A percentile compares a stretch with the other conserved stretches of the same genome.
Conservation (phyloP, 179 eudicot genomes). For the Beta corolliflora region DNA sequence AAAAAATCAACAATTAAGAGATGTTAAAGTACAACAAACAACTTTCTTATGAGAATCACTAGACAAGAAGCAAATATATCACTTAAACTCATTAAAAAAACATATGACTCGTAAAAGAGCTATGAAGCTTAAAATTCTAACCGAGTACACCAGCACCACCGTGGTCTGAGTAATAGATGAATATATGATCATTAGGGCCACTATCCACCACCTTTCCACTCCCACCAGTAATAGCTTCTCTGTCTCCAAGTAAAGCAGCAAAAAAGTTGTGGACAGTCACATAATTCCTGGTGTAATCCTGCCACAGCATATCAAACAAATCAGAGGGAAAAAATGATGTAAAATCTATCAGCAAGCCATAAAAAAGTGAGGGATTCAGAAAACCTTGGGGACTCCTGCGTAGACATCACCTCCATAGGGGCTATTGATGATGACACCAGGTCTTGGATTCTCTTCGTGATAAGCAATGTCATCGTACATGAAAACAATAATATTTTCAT, state of each 20-base stretch:
- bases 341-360: background rate
- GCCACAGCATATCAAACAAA: slow-evolving; percentile 17
- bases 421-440: slow-evolving; percentile 74
- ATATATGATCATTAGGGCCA: slow-evolving; percentile 85
- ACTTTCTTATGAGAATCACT: background rate
- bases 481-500: slow-evolving; percentile 86
- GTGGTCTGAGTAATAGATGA: slow-evolving; percentile 81
- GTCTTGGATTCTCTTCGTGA: slow-evolving; percentile 71
- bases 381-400: slow-evolving; percentile 92
- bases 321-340: background rate
- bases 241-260: slow-evolving; percentile 76
- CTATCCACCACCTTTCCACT: slow-evolving; percentile 89
- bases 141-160: slow-evolving; percentile 87
- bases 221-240: slow-evolving; percentile 74
- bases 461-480: slow-evolving; percentile 93
- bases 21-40: background rate
- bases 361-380: too few species aligned
- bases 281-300: slow-evolving; percentile 80
- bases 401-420: slow-evolving; percentile 84
- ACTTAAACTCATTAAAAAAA: background rate
- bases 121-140: slow-evolving; percentile 32
- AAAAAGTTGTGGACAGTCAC: slow-evolving; percentile 70
- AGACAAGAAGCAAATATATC: background rate
- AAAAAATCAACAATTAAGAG: background rate
- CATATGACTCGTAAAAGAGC: background rate